These are phyloP conservation scores for Backusella liffmaniae DNA, from an alignment of 192 early-diverging fungal species.

Conservation along the genomic window DNA sequence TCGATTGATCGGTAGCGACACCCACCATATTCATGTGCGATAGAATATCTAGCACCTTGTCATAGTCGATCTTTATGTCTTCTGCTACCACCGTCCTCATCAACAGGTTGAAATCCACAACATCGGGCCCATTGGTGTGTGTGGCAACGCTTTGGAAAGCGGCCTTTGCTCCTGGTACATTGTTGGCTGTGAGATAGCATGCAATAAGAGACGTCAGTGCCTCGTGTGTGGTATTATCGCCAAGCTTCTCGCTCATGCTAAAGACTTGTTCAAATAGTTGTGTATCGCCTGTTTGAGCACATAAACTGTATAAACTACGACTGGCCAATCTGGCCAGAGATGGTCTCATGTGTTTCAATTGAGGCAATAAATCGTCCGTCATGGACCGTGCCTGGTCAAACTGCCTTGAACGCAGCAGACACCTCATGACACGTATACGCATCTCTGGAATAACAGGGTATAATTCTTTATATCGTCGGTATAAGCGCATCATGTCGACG, in stretches of 20 bases:
- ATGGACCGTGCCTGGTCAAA: neutral
- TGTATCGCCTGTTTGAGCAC: conserved; percentile 20
- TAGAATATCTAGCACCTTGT: conserved; percentile 28
- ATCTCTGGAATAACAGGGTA: neutral
- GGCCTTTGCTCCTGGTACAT: conserved; percentile 7
- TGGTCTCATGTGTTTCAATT: neutral
- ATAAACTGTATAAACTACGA: neutral
- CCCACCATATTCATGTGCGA: conserved; percentile 26
- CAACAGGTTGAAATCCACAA: conserved; percentile 31
- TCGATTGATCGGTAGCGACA: conserved; percentile 19
- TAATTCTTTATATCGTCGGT: conserved; percentile 4
- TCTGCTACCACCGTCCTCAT: conserved; percentile 11
- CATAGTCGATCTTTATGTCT: neutral
- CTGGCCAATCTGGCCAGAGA: neutral
- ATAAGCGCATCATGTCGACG: neutral
- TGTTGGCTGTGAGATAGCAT: conserved; percentile 15
- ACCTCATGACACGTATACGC: neutral
- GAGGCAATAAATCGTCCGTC: neutral
- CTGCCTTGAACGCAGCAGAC: neutral
- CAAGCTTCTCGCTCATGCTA: neutral
- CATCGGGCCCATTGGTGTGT: conserved; percentile 26
- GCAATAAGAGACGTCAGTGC: conserved; percentile 26
- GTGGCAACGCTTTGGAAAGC: conserved; percentile 15
- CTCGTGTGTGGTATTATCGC: conserved; percentile 11
- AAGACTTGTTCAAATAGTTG: conserved; percentile 1